Percentiles rank a stretch among this genome's conserved stretches.
Evolutionary conservation across 345 rosid genomes (phyloP).

Genomic region (Pistacia atlantica): DNA sequence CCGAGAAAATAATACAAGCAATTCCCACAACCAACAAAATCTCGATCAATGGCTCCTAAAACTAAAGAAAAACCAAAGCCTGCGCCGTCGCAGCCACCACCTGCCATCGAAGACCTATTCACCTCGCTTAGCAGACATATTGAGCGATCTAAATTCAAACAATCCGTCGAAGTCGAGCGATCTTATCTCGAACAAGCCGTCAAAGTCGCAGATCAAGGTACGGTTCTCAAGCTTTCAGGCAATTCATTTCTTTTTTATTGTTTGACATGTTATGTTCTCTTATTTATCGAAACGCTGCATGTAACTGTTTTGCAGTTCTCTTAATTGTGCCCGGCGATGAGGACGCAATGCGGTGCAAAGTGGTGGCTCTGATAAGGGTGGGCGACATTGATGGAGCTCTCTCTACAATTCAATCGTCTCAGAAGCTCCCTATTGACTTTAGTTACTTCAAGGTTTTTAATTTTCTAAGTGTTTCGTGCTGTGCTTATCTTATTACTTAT

Average conservation of each 20-base stretch:
- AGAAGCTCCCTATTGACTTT: conserved; percentile 51
- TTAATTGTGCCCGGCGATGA: conserved; percentile 69
- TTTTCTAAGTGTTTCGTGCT: not conserved
- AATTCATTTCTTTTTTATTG: not conserved
- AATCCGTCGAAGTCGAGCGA: conserved; percentile 27
- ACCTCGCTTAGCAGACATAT: conserved; percentile 61
- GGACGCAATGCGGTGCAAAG: conserved; percentile 87
- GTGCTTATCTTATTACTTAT: not conserved
- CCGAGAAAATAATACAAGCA: not conserved
- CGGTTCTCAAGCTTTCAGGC: conserved; percentile 5
- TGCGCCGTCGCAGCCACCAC: conserved; percentile 60
- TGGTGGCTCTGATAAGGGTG: conserved; percentile 69
- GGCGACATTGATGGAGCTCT: conserved; percentile 75
- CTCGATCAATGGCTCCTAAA: conserved; percentile 70
- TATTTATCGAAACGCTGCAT: too few relatives aligned
- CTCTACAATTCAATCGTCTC: conserved; percentile 51
- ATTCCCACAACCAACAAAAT: not conserved
- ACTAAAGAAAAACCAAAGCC: conserved; percentile 59
- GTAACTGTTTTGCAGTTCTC: conserved; percentile 51
- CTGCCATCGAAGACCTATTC: conserved; percentile 86
- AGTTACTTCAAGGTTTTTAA: conserved; percentile 60
- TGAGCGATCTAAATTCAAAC: conserved; percentile 53
- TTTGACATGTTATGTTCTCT: not conserved
- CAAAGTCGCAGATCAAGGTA: conserved; percentile 82
- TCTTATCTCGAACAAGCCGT: conserved; percentile 39